Evolutionary conservation across 768 basidiomycete species (phyloP).

Genomic region (Sutorius australiensis): DNA sequence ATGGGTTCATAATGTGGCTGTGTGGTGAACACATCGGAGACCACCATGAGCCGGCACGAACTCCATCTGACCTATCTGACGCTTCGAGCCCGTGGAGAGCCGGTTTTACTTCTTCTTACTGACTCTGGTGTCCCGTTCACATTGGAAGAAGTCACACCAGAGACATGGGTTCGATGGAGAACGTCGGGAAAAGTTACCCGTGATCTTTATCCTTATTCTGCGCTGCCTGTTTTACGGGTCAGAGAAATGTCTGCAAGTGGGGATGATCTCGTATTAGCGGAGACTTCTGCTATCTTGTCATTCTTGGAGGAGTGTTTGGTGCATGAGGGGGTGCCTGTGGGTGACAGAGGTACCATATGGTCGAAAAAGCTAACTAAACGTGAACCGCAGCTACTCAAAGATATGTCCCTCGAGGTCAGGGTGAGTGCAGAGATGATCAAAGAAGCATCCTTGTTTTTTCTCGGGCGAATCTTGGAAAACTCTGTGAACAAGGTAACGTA

Average conservation of each 20-base stretch:
- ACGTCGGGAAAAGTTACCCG: conserved; percentile 12
- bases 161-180: conserved; percentile 16
- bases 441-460: conserved; percentile 25
- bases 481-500: conserved; percentile 11
- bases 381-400: conserved; percentile 11
- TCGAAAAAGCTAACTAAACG: background rate
- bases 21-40: background rate
- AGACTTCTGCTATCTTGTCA: conserved; percentile 25
- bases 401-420: conserved; percentile 18
- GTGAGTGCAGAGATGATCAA: conserved; percentile 17
- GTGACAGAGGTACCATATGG: background rate
- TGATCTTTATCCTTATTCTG: conserved; percentile 23
- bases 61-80: conserved; percentile 23
- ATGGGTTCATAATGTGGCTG: background rate
- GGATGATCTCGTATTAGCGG: conserved; percentile 18
- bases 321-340: conserved; percentile 11
- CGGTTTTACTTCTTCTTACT: conserved; percentile 23
- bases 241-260: conserved; percentile 8
- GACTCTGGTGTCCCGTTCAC: conserved; percentile 23
- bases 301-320: conserved; percentile 23
- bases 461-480: conserved; percentile 4
- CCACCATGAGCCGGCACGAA: conserved; percentile 12
- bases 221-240: conserved; percentile 24
- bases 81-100: conserved; percentile 25
- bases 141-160: conserved; percentile 15